These are phyloP conservation scores for Eragrostis curvula DNA, from an alignment of 176 grass and related monocot species.

Conservation along the genomic window DNA sequence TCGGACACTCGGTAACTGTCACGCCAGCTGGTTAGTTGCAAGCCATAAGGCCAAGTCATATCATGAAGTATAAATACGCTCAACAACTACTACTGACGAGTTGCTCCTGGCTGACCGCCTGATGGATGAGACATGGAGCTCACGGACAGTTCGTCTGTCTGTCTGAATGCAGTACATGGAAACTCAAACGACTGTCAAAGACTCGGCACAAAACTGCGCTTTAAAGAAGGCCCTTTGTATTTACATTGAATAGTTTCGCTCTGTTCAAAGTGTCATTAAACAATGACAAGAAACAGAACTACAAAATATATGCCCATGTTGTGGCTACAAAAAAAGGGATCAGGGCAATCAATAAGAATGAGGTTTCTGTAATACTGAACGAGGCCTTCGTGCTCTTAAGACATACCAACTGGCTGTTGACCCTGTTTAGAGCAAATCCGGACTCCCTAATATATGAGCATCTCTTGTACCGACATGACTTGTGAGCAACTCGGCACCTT, in stretches of 20 bases:
- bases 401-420: conserved; percentile 32
- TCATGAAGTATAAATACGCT: too few relatives aligned
- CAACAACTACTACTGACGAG: too few relatives aligned
- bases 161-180: too few relatives aligned
- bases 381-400: neutral
- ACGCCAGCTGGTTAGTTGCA: too few relatives aligned
- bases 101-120: too few relatives aligned
- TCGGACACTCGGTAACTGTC: too few relatives aligned
- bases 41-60: too few relatives aligned
- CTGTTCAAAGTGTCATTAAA: conserved; percentile 16
- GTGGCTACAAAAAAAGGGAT: conserved; percentile 12
- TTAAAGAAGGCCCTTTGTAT: neutral
- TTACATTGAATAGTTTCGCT: conserved; percentile 1
- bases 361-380: neutral
- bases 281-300: neutral
- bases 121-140: too few relatives aligned
- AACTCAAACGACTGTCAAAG: too few relatives aligned
- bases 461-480: neutral
- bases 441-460: neutral
- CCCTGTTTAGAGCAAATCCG: neutral
- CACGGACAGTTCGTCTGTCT: too few relatives aligned
- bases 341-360: neutral
- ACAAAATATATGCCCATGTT: neutral
- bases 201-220: too few relatives aligned
- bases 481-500: neutral